Base-by-base conservation (phyloP, 495 filamentous ascomycete species). In the Tuber umbilicatum region DNA sequence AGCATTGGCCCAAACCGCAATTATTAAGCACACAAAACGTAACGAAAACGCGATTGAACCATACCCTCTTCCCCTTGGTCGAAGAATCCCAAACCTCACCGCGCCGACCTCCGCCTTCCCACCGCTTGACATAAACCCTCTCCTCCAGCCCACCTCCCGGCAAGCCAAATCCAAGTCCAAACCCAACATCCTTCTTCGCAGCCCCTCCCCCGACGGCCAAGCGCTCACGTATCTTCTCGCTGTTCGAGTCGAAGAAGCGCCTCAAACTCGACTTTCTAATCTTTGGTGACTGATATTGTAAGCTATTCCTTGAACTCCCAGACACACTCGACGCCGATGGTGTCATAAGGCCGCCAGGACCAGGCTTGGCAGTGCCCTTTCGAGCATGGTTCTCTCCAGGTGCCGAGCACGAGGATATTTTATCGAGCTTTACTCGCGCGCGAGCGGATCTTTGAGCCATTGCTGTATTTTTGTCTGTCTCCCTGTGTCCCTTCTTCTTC, bases 391-490 rank as follows among this genome's bases (percentile, higher is more conserved):
- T 55, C 70, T 64, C 70, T 45, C 73, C 39, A 16, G 79, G 55
- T 17, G 75, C n/a, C 27, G 71, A 72, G 39, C 50, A 71, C 14
- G 73, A 27, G 40, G 76, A 73, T 45, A 81, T 81, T 69, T 81
- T 81, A 67, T 81, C 80, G 71, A 81, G 80, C 79, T 81, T 81
- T 31, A 73, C 74, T 68, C 80, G 79, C 31, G 80, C 80, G 50
- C 79, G 79, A 19, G 80, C 80, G 3, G 80, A 81, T 42, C 80
- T 80, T 64, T 81, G 80, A 7, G 80, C 80, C 80, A 81, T 81
- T 40, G 41, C 68, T 79, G 75, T 19, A 67, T 17, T 16, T 64
- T 35, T 64, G 55, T 64, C 55, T 64, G 55, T 31, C 55, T 64
- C 31, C 12, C 55, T 35, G 27, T 31, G 27, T 17, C 17, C 19